phyloP scores from a whole-genome alignment of 2,329 filamentous ascomycete genomes.

The Aspergillus glaucus region DNA sequence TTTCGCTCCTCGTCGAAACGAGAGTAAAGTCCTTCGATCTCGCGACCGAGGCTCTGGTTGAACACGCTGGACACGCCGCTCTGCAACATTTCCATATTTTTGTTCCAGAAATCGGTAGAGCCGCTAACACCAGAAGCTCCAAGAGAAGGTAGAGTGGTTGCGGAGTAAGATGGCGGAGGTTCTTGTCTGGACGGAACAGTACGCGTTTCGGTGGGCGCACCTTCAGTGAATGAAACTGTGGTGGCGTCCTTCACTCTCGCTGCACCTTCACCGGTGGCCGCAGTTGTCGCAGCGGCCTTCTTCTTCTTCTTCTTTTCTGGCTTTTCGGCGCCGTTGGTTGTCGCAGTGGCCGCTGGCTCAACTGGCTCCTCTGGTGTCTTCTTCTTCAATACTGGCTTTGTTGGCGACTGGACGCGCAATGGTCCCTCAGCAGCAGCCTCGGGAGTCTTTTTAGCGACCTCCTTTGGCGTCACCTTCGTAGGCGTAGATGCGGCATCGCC shows the following conservation, averaged over 20 bases:
- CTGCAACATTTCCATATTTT: conserved; percentile 54
- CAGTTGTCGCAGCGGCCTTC: conserved; percentile 24
- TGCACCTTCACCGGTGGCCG: conserved; percentile 36
- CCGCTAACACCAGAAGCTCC: conserved; percentile 14
- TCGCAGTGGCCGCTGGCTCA: conserved; percentile 10
- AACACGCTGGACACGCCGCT: conserved; percentile 44
- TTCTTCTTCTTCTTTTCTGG: conserved; percentile 68
- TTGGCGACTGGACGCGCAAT: conserved; percentile 29
- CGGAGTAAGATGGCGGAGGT: background rate
- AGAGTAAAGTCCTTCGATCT: conserved; percentile 52
- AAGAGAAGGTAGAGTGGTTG: conserved; percentile 5
- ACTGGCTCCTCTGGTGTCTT: conserved; percentile 32
- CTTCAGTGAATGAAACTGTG: conserved; percentile 9
- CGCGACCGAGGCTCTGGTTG: conserved; percentile 40
- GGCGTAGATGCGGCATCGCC: conserved; percentile 33
- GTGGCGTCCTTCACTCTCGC: conserved; percentile 40
- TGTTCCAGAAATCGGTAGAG: conserved; percentile 55
- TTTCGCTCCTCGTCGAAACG: conserved; percentile 65
- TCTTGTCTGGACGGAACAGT: conserved; percentile 5
- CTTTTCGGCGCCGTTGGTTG: conserved; percentile 45
- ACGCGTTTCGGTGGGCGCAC: conserved; percentile 7
- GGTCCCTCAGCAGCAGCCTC: conserved; percentile 21
- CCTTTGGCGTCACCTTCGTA: conserved; percentile 34
- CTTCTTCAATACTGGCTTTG: conserved; percentile 37
- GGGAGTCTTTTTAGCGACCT: conserved; percentile 37